Conservation (phyloP, 257 asterid species). For the Jacaranda mimosifolia region DNA sequence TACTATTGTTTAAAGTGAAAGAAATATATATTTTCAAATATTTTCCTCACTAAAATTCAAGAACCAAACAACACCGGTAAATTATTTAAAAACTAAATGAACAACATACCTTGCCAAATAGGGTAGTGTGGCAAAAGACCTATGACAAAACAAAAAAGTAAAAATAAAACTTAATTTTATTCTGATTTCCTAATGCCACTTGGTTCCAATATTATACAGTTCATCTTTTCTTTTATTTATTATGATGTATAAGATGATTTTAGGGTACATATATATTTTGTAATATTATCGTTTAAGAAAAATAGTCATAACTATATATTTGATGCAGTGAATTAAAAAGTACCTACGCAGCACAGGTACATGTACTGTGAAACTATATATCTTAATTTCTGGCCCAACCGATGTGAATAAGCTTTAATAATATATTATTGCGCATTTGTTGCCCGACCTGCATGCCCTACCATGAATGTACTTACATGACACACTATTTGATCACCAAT, state of each 20-base stretch:
- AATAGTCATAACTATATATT: too few relatives aligned
- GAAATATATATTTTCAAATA: too few relatives aligned
- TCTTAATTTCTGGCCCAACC: neutral
- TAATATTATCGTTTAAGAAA: too few relatives aligned
- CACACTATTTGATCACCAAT: neutral
- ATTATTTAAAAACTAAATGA: conserved; percentile 12
- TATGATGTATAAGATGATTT: neutral
- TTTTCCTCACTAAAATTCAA: too few relatives aligned
- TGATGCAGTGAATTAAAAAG: too few relatives aligned
- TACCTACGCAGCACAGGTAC: too few relatives aligned
- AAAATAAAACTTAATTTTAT: too few relatives aligned
- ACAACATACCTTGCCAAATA: neutral
- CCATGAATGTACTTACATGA: neutral
- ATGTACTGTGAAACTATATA: too few relatives aligned
- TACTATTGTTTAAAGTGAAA: too few relatives aligned
- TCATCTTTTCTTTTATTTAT: neutral
- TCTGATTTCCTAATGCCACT: too few relatives aligned
- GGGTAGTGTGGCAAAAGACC: neutral
- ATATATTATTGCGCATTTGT: neutral
- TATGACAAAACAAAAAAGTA: too few relatives aligned
- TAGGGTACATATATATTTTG: too few relatives aligned
- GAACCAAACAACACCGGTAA: neutral
- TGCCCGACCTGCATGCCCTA: neutral
- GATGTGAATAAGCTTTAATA: neutral
- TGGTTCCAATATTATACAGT: neutral